A percentile compares a stretch with the other conserved stretches of the same genome.
Conservation (phyloP, 352 stramenopile species). For the Phytophthora kernoviae region DNA sequence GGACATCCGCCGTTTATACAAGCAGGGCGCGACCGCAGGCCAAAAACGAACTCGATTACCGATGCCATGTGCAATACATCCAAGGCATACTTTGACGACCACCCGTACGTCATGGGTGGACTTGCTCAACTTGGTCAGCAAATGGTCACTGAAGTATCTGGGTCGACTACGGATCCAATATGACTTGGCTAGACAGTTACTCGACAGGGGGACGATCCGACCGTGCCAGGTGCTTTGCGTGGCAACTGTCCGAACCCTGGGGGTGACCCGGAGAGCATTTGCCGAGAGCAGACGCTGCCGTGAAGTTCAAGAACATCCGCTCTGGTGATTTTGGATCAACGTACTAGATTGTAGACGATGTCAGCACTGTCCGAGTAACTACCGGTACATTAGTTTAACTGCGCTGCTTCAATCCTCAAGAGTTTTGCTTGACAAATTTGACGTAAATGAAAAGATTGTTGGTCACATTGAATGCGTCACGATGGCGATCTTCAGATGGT, state of each 20-base stretch:
- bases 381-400: too few species aligned
- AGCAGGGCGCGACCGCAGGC: slow-evolving; percentile 41
- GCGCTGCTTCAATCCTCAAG: too few species aligned
- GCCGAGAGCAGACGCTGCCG: slow-evolving; percentile 35
- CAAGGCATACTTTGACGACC: slow-evolving; percentile 46
- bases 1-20: slow-evolving; percentile 52
- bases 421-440: too few species aligned
- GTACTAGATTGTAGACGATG: not conserved
- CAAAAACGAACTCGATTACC: slow-evolving; percentile 32
- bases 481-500: too few species aligned
- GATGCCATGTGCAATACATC: slow-evolving; percentile 35
- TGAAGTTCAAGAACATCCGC: slow-evolving; percentile 55
- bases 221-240: slow-evolving; percentile 34
- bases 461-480: too few species aligned
- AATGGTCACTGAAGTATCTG: slow-evolving; percentile 48
- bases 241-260: slow-evolving; percentile 40
- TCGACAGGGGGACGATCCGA: slow-evolving; percentile 22
- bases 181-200: slow-evolving; percentile 58
- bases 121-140: slow-evolving; percentile 41
- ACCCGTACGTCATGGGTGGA: slow-evolving; percentile 29
- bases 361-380: too few species aligned
- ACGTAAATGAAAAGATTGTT: too few species aligned
- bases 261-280: slow-evolving; percentile 31
- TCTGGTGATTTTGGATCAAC: slow-evolving; percentile 51
- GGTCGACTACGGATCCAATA: slow-evolving; percentile 47